These are phyloP conservation scores for Lepiota venenata DNA, from an alignment of 768 basidiomycete species.

Conservation along the genomic window DNA sequence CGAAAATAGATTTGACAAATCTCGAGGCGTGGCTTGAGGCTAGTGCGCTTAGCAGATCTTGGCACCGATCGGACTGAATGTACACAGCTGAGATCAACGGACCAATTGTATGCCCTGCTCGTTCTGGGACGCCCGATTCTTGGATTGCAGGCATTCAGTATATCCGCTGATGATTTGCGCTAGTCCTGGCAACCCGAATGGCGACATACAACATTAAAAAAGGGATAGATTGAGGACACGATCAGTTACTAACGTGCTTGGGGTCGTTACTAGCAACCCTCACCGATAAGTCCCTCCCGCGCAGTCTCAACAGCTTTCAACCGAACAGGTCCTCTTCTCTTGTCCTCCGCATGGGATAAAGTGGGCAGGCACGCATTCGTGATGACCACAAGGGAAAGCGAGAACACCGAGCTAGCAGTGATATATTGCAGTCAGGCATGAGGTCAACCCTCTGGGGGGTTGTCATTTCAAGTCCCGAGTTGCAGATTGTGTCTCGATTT, in stretches of 20 bases:
- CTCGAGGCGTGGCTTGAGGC: slow-evolving; percentile 2
- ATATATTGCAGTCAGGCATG: neutral
- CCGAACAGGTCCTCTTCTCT: too few relatives aligned
- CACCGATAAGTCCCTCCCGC: too few relatives aligned
- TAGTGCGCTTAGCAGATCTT: slow-evolving; percentile 6
- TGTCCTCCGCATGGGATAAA: too few relatives aligned
- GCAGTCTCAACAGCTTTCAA: too few relatives aligned
- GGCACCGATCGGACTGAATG: neutral
- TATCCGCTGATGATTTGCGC: neutral
- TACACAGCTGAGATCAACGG: neutral
- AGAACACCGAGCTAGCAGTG: neutral
- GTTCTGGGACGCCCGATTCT: neutral
- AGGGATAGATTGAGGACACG: too few relatives aligned
- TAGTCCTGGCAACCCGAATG: neutral
- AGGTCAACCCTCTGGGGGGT: neutral
- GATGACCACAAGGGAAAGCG: neutral
- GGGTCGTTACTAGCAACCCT: too few relatives aligned
- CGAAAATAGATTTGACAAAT: slow-evolving; percentile 11
- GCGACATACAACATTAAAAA: too few relatives aligned
- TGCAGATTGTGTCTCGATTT: slow-evolving; percentile 1
- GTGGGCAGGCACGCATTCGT: too few relatives aligned
- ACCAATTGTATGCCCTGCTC: neutral
- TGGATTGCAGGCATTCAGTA: neutral
- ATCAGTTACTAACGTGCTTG: too few relatives aligned
- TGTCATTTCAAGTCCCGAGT: neutral